phyloP scores from a whole-genome alignment of 805 yeast genomes.

The Yarrowia porcina region DNA sequence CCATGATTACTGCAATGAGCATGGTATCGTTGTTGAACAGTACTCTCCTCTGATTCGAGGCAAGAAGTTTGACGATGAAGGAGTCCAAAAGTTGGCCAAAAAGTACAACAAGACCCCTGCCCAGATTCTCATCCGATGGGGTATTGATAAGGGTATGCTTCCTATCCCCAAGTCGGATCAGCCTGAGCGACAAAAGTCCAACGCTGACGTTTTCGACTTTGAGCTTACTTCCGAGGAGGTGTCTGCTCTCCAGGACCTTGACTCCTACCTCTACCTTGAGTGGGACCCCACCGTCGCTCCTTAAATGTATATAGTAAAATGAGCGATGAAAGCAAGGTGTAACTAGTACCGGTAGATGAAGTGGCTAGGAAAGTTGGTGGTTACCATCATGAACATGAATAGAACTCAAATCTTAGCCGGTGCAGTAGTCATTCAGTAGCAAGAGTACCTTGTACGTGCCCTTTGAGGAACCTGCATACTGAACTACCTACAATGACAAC shows the following conservation, averaged over 20 bases:
- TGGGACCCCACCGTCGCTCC: slow-evolving; percentile 20
- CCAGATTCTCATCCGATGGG: slow-evolving; percentile 77
- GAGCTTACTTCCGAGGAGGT: slow-evolving; percentile 54
- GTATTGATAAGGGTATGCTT: slow-evolving; percentile 71
- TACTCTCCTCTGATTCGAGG: slow-evolving; percentile 52
- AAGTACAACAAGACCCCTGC: slow-evolving; percentile 56
- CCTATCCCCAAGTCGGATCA: slow-evolving; percentile 80
- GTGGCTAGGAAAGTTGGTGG: no score
- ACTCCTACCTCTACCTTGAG: slow-evolving; percentile 19
- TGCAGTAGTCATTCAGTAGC: no score
- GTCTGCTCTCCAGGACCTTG: slow-evolving; percentile 31
- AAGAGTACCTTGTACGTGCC: no score
- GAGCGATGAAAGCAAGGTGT: no score
- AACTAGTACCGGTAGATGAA: no score
- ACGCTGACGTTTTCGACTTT: slow-evolving; percentile 56
- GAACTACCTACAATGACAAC: no score
- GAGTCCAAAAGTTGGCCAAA: slow-evolving; percentile 53
- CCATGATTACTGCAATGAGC: slow-evolving; percentile 54
- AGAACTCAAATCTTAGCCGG: no score
- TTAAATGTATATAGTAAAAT: not conserved
- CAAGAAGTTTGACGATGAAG: slow-evolving; percentile 49
- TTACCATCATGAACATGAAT: no score
- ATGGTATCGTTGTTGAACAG: slow-evolving; percentile 65
- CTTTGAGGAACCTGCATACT: no score
- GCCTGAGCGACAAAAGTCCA: slow-evolving; percentile 57